Base-by-base conservation (phyloP, 768 basidiomycete genomes). In the Rhizopogon salebrosus region DNA sequence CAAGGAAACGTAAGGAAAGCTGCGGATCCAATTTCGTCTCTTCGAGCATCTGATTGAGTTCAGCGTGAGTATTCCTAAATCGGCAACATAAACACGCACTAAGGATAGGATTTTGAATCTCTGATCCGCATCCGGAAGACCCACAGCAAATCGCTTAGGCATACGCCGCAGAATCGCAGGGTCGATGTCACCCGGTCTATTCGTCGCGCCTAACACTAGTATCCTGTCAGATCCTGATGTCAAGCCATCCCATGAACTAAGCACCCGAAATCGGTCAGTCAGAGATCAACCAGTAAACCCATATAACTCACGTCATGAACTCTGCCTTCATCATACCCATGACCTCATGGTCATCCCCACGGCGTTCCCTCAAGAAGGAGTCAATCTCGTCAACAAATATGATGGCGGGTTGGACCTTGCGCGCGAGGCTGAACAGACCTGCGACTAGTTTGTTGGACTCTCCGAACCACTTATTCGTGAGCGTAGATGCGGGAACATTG, bases 301-400 rank as follows among this genome's bases (percentile, higher is more conserved):
- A 48, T 23, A 53, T 23, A 9, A 73, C 86, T 54, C 64, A 90
- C 88, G 88, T 92, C 89, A 92, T 92, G 61, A 92, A 92, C 63
- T 93, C 90, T 0, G 94, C 94, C 69, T 98, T 97, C 82, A 98
- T 95, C 93, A 98, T 98, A 4, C 87, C 94, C 34, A 94, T 98
- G 48, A 93, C 95, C 62, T 99, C 97, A 65, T 99, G 97, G 63
- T 98, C 95, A 9, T 87, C 85, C 52, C 83, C 80, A 24, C 85
- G 84, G 55, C 97, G 77, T 66, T 95, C 91, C 51, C 95, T 77
- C 66, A 99, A 71, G 69, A 99, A 92, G 1, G 90, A 92, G 63
- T 99, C 95, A 59, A 99, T 98, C 71, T 98, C 97, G 66, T 99
- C 95, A 63, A 98, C 97, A 70, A 99, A 99, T 59, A 99, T 95